Percentiles rank a stretch among this genome's conserved stretches.
Evolutionary conservation across 1,284 basidiomycete species (phyloP).

Genomic region (Fistulinella cinereoalba): DNA sequence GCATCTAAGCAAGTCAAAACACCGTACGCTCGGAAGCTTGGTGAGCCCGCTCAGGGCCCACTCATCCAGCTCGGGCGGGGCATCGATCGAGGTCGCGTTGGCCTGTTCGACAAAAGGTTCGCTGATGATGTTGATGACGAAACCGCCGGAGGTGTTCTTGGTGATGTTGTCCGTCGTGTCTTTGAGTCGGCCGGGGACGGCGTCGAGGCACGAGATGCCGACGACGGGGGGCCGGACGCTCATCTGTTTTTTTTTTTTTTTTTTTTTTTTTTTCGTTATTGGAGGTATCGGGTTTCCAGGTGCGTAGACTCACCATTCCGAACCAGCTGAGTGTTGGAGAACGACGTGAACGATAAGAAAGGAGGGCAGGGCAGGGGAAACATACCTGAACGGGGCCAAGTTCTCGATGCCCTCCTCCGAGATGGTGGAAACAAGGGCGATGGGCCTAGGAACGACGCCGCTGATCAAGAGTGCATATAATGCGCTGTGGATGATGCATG

Average conservation of each 20-base stretch:
- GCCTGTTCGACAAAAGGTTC: slow-evolving; percentile 65
- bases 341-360: no score
- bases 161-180: slow-evolving; percentile 46
- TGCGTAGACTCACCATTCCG: slow-evolving; percentile 34
- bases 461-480: slow-evolving; percentile 52
- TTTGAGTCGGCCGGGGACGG: slow-evolving; percentile 10
- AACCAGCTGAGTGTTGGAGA: slow-evolving; percentile 40
- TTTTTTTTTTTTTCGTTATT: no score
- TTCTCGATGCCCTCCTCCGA: slow-evolving; percentile 51
- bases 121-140: slow-evolving; percentile 68
- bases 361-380: no score
- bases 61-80: slow-evolving; percentile 56
- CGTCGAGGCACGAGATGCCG: slow-evolving; percentile 41
- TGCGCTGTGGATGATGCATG: slow-evolving; percentile 8
- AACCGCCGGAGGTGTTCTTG: slow-evolving; percentile 52
- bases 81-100: slow-evolving; percentile 57
- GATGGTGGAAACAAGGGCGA: slow-evolving; percentile 64
- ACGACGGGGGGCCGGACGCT: slow-evolving; percentile 35
- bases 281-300: no score
- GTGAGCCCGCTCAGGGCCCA: slow-evolving; percentile 67
- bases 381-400: slow-evolving; percentile 45
- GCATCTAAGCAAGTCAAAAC: no score
- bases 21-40: slow-evolving; percentile 48
- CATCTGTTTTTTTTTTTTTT: no score
- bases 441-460: slow-evolving; percentile 61